Percentiles rank a stretch among this genome's conserved stretches.
Conservation (phyloP, 345 rosid species). For the Zanthoxylum bungeanum region DNA sequence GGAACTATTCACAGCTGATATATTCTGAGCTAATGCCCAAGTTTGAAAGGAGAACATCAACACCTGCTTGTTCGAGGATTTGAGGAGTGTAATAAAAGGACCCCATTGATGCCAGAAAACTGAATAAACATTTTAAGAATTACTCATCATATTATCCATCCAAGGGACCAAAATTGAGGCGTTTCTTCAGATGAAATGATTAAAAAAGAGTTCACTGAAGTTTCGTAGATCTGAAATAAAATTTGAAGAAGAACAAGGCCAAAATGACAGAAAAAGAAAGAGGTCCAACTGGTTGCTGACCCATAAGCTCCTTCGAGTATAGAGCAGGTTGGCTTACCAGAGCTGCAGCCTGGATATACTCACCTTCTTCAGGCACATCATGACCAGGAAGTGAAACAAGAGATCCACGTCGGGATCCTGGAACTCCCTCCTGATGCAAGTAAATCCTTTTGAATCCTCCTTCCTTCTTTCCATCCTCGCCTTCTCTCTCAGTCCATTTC, state of each 20-base stretch:
- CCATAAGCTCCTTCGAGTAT: conserved; percentile 57
- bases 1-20: conserved; percentile 36
- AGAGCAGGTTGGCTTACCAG: conserved; percentile 79
- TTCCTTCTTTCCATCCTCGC: conserved; percentile 66
- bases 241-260: background rate
- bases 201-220: background rate
- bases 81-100: conserved; percentile 98
- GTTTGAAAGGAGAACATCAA: conserved; percentile 72
- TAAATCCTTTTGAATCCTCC: conserved; percentile 82
- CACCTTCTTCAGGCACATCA: conserved; percentile 48
- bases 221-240: background rate
- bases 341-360: conserved; percentile 84
- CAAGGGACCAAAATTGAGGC: background rate
- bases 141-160: background rate
- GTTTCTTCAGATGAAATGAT: background rate
- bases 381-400: conserved; percentile 67
- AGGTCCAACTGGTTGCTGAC: conserved; percentile 57
- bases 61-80: conserved; percentile 92
- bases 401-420: conserved; percentile 79
- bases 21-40: conserved; percentile 67
- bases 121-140: conserved; percentile 30
- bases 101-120: conserved; percentile 96
- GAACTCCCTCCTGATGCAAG: conserved; percentile 70
- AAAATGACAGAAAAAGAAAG: background rate
- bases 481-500: conserved; percentile 72